Percentiles rank a stretch among this genome's conserved stretches.
These are phyloP conservation scores for Actinidia chinensis DNA, from an alignment of 179 eudicot species.

Conservation along the genomic window DNA sequence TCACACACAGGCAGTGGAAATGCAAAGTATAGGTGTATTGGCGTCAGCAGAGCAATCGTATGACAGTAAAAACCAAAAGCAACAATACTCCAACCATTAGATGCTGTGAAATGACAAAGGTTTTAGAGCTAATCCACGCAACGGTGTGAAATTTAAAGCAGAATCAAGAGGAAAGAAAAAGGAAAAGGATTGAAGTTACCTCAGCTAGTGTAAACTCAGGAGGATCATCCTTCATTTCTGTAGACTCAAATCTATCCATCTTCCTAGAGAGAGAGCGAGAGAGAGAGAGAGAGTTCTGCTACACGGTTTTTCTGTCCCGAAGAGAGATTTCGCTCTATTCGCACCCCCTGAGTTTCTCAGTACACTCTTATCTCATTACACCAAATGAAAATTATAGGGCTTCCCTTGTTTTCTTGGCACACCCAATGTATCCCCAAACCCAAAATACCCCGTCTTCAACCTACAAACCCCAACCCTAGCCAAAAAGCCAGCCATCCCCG, in stretches of 20 bases:
- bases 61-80: background rate
- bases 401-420: no score
- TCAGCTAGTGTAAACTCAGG: conserved; percentile 33
- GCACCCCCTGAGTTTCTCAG: no score
- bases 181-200: conserved; percentile 5
- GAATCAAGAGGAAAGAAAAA: background rate
- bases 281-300: background rate
- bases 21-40: background rate
- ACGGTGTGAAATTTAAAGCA: background rate
- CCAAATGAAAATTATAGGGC: no score
- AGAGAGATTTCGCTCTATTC: background rate
- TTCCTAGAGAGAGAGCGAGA: background rate
- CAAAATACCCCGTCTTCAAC: no score
- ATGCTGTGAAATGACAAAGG: background rate
- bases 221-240: conserved; percentile 19
- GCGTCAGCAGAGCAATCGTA: background rate
- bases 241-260: conserved; percentile 14
- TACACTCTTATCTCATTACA: no score
- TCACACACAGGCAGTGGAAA: background rate
- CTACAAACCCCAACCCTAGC: no score
- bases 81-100: background rate
- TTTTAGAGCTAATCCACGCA: background rate
- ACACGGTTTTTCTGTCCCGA: conserved; percentile 1
- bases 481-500: no score
- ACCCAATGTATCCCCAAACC: no score